Evolutionary conservation across 2,329 filamentous ascomycete genomes (phyloP).

Genomic region (Pseudogymnoascus sp.): DNA sequence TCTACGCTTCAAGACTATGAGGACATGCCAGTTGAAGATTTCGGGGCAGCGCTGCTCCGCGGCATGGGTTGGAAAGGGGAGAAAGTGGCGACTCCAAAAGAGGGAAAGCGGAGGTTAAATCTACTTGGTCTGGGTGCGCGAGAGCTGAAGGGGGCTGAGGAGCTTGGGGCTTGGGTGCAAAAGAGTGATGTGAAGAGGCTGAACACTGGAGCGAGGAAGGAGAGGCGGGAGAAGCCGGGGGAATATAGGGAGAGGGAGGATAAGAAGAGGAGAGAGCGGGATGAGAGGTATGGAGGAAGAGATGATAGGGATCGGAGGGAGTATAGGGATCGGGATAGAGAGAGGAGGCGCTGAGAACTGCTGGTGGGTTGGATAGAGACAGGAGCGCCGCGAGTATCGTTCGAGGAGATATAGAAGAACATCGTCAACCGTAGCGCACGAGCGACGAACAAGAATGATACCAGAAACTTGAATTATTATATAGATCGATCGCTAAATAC

Average conservation of each 20-base stretch:
- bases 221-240: conserved; percentile 30
- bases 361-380: conserved; percentile 17
- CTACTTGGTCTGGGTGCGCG: conserved; percentile 67
- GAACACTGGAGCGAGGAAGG: conserved; percentile 29
- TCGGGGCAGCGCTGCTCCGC: conserved; percentile 79
- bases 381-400: conserved; percentile 9
- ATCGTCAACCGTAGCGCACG: conserved; percentile 20
- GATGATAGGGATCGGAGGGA: conserved; percentile 31
- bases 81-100: conserved; percentile 50
- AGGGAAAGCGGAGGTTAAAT: conserved; percentile 64
- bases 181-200: conserved; percentile 48
- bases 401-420: neutral
- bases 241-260: conserved; percentile 33
- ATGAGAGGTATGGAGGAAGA: conserved; percentile 30
- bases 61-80: conserved; percentile 90
- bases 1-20: conserved; percentile 79
- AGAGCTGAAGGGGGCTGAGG: conserved; percentile 60
- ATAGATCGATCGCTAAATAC: neutral
- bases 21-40: conserved; percentile 85
- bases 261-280: conserved; percentile 32
- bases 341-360: conserved; percentile 28
- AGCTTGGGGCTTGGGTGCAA: conserved; percentile 74
- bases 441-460: conserved; percentile 7
- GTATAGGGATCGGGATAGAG: conserved; percentile 24
- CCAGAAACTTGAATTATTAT: neutral